phyloP scores from a whole-genome alignment of 148 eudicot genomes.

The Chenopodium album region DNA sequence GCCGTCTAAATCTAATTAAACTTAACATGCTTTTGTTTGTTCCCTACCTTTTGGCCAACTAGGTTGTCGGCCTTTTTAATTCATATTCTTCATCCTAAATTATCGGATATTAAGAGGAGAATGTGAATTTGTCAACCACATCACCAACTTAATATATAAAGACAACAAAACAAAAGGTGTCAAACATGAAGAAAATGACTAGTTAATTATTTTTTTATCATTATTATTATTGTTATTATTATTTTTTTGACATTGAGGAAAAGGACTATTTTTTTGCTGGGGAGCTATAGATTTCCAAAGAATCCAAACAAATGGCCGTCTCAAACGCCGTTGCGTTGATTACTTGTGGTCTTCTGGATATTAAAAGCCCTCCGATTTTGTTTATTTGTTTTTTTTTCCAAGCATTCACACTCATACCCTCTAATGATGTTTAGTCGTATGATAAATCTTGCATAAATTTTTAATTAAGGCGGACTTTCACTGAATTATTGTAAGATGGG shows the following conservation, averaged over 20 bases:
- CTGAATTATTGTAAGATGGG: too few relatives aligned
- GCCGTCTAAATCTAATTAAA: not conserved
- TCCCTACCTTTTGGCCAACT: not conserved
- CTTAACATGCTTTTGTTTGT: not conserved
- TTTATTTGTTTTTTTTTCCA: too few relatives aligned
- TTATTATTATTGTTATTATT: too few relatives aligned
- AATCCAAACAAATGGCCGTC: not conserved
- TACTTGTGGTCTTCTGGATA: not conserved
- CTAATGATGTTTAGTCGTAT: too few relatives aligned
- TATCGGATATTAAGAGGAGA: not conserved
- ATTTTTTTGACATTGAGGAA: not conserved
- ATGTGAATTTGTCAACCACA: not conserved
- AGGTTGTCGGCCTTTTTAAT: not conserved
- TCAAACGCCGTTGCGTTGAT: not conserved
- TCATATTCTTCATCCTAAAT: not conserved
- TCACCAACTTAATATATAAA: not conserved
- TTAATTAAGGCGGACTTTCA: too few relatives aligned
- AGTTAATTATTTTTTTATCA: too few relatives aligned
- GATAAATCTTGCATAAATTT: too few relatives aligned
- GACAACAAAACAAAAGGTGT: too few relatives aligned
- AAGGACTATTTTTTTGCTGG: not conserved
- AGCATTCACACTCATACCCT: too few relatives aligned
- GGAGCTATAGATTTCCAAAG: not conserved
- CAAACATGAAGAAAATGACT: too few relatives aligned
- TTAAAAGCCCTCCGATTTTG: too few relatives aligned